Evolutionary conservation across 148 eudicot genomes (phyloP).

Genomic region (Chenopodium quinoa): DNA sequence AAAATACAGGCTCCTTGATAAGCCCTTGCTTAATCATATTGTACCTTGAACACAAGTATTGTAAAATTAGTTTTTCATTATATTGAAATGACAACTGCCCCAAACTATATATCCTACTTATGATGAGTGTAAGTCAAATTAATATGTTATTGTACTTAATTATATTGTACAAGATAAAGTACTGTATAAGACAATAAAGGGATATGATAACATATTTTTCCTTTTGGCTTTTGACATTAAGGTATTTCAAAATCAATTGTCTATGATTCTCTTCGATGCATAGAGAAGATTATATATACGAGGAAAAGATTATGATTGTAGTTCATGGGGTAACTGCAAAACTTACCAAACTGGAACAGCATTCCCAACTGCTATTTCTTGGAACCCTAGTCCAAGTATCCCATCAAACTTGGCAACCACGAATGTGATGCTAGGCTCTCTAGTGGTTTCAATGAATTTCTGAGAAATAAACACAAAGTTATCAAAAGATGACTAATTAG

Average conservation of each 20-base stretch:
- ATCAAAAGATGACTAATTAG: background rate
- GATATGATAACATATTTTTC: background rate
- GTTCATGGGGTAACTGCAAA: background rate
- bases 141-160: background rate
- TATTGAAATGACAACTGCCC: background rate
- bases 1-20: conserved; percentile 62
- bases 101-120: background rate
- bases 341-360: conserved; percentile 90
- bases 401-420: conserved; percentile 93
- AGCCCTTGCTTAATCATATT: conserved; percentile 65
- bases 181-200: background rate
- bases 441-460: conserved; percentile 95
- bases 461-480: conserved; percentile 16
- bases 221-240: background rate
- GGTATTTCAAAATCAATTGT: background rate
- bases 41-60: conserved; percentile 39
- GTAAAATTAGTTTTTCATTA: background rate
- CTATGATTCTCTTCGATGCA: background rate
- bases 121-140: background rate
- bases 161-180: too few species aligned
- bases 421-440: conserved; percentile 80
- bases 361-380: conserved; percentile 79
- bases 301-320: background rate
- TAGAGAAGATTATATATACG: background rate
- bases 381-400: conserved; percentile 88